Evolutionary conservation across 306 rosid species (phyloP).

Genomic region (Trifolium subterraneum): DNA sequence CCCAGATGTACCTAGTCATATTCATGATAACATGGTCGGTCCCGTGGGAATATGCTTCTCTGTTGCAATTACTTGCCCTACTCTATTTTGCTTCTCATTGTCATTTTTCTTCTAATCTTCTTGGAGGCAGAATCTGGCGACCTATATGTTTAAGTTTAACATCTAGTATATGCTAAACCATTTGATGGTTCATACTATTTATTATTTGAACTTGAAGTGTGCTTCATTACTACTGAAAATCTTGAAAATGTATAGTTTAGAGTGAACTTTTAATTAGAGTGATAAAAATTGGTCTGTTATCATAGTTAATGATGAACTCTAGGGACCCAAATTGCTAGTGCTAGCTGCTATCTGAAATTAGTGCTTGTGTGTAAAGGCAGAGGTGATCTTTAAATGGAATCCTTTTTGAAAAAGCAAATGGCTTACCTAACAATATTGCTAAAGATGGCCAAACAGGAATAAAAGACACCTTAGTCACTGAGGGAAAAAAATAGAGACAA

Average conservation of each 20-base stretch:
- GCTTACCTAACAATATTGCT: conserved; percentile 41
- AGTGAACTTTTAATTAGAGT: not conserved
- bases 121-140: conserved; percentile 36
- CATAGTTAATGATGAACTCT: conserved; percentile 37
- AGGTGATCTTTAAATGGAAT: conserved; percentile 38
- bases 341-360: conserved; percentile 32
- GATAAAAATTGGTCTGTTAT: conserved; percentile 35
- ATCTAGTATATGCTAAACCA: not conserved
- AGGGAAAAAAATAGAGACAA: conserved; percentile 14
- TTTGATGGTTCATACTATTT: not conserved
- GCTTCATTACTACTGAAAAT: conserved; percentile 16
- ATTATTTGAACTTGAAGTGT: not conserved
- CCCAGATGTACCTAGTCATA: conserved; percentile 45
- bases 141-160: not conserved
- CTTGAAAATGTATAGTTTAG: conserved; percentile 27
- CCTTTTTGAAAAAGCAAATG: conserved; percentile 49
- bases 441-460: conserved; percentile 21
- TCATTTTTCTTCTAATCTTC: conserved; percentile 27
- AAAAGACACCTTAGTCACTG: conserved; percentile 24
- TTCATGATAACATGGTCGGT: conserved; percentile 44
- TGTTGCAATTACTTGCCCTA: conserved; percentile 36
- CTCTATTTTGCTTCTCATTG: conserved; percentile 25
- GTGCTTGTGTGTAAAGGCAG: conserved; percentile 39
- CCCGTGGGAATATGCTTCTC: conserved; percentile 29
- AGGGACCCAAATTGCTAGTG: conserved; percentile 39